Conservation (phyloP, 2,329 filamentous ascomycete genomes). For the Aureobasidium sp. region DNA sequence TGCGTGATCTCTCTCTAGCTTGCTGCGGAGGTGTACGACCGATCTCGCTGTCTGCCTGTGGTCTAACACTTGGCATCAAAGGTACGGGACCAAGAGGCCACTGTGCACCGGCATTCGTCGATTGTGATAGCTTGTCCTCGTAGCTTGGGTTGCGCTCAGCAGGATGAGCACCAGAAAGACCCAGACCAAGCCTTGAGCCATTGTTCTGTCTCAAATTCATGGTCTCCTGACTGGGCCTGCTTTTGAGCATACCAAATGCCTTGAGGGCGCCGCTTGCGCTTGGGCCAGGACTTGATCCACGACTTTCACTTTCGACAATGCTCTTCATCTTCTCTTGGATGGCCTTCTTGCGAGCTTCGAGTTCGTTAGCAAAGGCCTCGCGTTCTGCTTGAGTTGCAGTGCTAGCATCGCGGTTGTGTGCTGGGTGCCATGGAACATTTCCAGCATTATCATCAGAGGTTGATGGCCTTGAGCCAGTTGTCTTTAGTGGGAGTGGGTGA, state of each 20-base stretch:
- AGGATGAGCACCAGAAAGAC: conserved; percentile 3
- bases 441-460: conserved; percentile 16
- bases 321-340: conserved; percentile 67
- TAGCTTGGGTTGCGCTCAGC: not conserved
- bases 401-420: conserved; percentile 41
- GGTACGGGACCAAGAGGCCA: conserved; percentile 9
- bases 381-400: conserved; percentile 47
- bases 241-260: conserved; percentile 54
- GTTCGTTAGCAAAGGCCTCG: conserved; percentile 64
- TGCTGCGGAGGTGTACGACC: conserved; percentile 7
- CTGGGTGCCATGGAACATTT: conserved; percentile 35
- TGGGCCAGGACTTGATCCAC: conserved; percentile 28
- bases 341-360: conserved; percentile 60
- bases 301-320: conserved; percentile 54
- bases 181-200: conserved; percentile 40
- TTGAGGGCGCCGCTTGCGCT: conserved; percentile 37
- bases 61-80: not conserved
- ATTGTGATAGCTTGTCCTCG: not conserved
- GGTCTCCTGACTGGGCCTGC: conserved; percentile 61
- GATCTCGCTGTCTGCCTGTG: conserved; percentile 28
- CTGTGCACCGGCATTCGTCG: not conserved
- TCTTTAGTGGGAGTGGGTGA: conserved; percentile 12
- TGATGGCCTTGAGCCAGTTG: conserved; percentile 8
- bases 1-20: conserved; percentile 27
- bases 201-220: conserved; percentile 31